These are phyloP conservation scores for Raffaelea deltoideospora DNA, from an alignment of 2,329 filamentous ascomycete genomes.

Conservation along the genomic window DNA sequence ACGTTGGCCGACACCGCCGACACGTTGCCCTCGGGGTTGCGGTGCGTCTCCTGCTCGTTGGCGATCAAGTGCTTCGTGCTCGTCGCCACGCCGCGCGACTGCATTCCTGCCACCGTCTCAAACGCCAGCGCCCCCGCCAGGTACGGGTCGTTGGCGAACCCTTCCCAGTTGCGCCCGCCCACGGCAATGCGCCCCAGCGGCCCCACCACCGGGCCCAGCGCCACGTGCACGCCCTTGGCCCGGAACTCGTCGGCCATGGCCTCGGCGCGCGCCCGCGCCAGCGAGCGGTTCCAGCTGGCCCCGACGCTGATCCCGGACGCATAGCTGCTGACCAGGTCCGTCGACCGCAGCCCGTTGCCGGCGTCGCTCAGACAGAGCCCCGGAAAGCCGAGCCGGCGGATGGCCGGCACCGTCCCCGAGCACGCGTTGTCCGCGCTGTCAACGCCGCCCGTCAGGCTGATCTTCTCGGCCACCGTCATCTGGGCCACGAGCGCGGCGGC, in stretches of 20 bases:
- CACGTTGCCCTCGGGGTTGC: constrained; percentile 38
- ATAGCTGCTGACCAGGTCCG: constrained; percentile 25
- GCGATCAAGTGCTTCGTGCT: constrained; percentile 24
- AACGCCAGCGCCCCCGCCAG: background rate
- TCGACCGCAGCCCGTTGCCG: constrained; percentile 24
- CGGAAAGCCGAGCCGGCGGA: constrained; percentile 20
- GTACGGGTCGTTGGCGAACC: constrained; percentile 2
- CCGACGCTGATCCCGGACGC: constrained; percentile 25
- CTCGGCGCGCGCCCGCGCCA: constrained; percentile 51
- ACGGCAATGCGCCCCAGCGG: constrained; percentile 45
- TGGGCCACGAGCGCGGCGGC: constrained; percentile 54
- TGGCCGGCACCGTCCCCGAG: constrained; percentile 4
- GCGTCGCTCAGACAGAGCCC: constrained; percentile 28
- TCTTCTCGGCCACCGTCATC: constrained; percentile 62
- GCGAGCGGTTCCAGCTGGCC: constrained; percentile 52
- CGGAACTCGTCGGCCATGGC: constrained; percentile 66
- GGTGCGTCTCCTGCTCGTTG: constrained; percentile 21
- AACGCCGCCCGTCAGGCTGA: constrained; percentile 6
- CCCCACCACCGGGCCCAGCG: constrained; percentile 62
- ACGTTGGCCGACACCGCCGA: constrained; percentile 23
- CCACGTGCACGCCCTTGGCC: constrained; percentile 58
- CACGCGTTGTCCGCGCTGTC: constrained; percentile 3
- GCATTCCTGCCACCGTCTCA: background rate
- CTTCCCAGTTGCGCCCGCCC: constrained; percentile 48
- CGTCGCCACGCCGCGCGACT: background rate